Evolutionary conservation across 306 rosid species (phyloP), one percentile per base, ranked within the genome.

Genomic region (Quercus suber): DNA sequence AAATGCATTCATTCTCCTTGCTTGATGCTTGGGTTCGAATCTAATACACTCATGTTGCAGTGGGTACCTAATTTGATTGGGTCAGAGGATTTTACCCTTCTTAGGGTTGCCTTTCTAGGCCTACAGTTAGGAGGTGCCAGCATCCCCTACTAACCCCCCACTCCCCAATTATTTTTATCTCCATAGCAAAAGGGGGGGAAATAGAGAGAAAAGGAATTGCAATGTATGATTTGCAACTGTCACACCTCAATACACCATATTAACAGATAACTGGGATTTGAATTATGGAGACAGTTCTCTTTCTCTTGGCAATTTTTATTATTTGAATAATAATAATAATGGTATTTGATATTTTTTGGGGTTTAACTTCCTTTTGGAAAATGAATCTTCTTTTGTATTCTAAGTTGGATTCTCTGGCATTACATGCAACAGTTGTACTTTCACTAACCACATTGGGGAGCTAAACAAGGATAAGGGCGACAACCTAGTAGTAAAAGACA

Each of bases 371-470:
- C 65, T 82, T 67, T 60, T 71, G 59, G 3, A 12, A 28, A 53
- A 74, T 72, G 68, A 30, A 77, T 43, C n/a, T 21, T 73, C 18
- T 25, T 75, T 52, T 12, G 14, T 49, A 55, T 72, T 80, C 87
- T 80, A 68, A 86, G 69, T 7, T 75, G 71, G 58, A 19, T 81
- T 85, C 56, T 83, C 76, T 78, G 84, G 60, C 80, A 72, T 84
- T 58, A 55, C 79, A 77, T 79, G 35, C 69, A 69, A 77, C 92
- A 93, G 99, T 81, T 89, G 93, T 89, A 88, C 85, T 73, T 93
- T 93, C 85, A 84, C 81, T 12, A 96, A 91, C 80, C 99, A 93
- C 88, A 80, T 90, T 14, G 82, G 37, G 78, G 92, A 89, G 89
- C 80, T 88, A 79, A 84, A 84, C 85, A 81, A 87, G 84, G 89